Evolutionary conservation across 2,329 filamentous ascomycete genomes (phyloP).

Genomic region (Penicillium sp.): DNA sequence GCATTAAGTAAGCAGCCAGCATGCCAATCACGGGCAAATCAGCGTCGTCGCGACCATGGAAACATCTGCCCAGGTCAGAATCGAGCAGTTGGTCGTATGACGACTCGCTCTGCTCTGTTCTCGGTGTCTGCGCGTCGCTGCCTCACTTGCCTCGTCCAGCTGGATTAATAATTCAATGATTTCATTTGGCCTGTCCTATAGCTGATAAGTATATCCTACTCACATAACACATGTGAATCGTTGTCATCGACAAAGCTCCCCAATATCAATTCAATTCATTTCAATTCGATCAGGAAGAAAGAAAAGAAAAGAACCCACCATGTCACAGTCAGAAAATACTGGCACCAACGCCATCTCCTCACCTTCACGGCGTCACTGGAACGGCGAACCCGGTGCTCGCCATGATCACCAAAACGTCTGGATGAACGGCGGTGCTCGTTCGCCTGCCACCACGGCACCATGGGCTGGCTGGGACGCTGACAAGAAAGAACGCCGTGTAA

Average conservation of each 20-base stretch:
- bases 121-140: too few species aligned
- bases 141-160: neutral
- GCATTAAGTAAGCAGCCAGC: neutral
- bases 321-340: conserved; percentile 12
- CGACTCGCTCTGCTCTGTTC: too few species aligned
- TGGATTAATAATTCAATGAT: neutral
- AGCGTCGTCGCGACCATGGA: neutral
- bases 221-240: neutral
- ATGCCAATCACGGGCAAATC: neutral
- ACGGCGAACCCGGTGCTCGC: conserved; percentile 30
- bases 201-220: neutral
- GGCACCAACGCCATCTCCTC: conserved; percentile 15
- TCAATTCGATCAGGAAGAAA: neutral
- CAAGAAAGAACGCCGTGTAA: conserved; percentile 24
- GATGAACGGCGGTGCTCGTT: conserved; percentile 29
- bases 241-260: neutral
- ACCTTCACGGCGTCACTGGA: conserved; percentile 31
- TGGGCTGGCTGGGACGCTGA: conserved; percentile 19
- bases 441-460: conserved; percentile 21
- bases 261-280: neutral
- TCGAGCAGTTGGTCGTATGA: neutral
- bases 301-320: neutral
- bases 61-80: neutral
- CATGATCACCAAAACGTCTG: conserved; percentile 35
- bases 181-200: neutral